These are phyloP conservation scores for Cyberlindnera nakhonratchasimensis DNA, from an alignment of 805 yeast genomes.

Conservation along the genomic window DNA sequence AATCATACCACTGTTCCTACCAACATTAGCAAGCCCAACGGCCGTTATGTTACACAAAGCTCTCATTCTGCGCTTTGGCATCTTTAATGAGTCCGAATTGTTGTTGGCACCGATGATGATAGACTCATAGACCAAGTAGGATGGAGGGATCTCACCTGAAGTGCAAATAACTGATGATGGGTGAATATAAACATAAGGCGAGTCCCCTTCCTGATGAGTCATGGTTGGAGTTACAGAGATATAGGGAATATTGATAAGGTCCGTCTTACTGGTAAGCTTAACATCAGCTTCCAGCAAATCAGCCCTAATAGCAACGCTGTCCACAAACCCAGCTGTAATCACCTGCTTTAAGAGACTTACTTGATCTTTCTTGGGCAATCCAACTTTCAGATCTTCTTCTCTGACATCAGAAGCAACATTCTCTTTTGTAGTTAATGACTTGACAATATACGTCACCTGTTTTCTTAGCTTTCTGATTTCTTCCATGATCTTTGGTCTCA, in stretches of 20 bases:
- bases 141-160: constrained; percentile 71
- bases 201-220: constrained; percentile 35
- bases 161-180: constrained; percentile 64
- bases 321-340: constrained; percentile 88
- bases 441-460: constrained; percentile 76
- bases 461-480: constrained; percentile 79
- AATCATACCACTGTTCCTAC: constrained; percentile 65
- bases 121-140: constrained; percentile 69
- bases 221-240: constrained; percentile 45
- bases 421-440: constrained; percentile 58
- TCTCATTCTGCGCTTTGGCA: constrained; percentile 59
- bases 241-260: constrained; percentile 62
- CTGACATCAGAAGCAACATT: constrained; percentile 47
- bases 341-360: constrained; percentile 82
- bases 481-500: constrained; percentile 78
- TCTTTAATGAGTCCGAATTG: constrained; percentile 37
- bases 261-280: constrained; percentile 52
- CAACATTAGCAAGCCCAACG: constrained; percentile 72
- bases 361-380: constrained; percentile 67
- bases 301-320: constrained; percentile 83
- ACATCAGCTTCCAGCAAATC: constrained; percentile 67
- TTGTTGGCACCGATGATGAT: constrained; percentile 54
- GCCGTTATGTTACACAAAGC: constrained; percentile 75
- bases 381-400: constrained; percentile 48
- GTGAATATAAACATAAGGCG: constrained; percentile 71